A percentile compares a stretch with the other conserved stretches of the same genome.
These are phyloP conservation scores for Phaeosphaeriaceae sp. DNA, from an alignment of 2,329 filamentous ascomycete species.

Conservation along the genomic window DNA sequence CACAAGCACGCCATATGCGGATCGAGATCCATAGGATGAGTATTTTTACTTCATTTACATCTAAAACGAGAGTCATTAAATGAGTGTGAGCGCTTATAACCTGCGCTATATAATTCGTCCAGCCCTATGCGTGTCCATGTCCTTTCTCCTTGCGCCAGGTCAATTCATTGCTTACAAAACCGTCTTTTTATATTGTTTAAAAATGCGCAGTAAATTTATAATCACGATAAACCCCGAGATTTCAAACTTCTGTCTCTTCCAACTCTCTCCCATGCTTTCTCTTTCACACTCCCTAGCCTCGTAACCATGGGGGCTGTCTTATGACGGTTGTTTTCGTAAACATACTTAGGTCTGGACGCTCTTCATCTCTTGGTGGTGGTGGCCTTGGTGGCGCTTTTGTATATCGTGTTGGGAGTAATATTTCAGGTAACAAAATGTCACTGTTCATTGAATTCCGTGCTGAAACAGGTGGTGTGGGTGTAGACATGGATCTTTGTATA, in stretches of 20 bases:
- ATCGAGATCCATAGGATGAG: background rate
- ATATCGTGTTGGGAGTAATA: slow-evolving; percentile 8
- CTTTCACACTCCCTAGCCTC: slow-evolving; percentile 7
- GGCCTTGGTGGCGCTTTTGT: slow-evolving; percentile 23
- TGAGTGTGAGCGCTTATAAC: background rate
- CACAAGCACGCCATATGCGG: too few relatives aligned
- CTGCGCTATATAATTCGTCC: background rate
- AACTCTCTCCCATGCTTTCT: background rate
- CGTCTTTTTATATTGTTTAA: too few relatives aligned
- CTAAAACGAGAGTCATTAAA: background rate
- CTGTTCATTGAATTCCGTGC: slow-evolving; percentile 2
- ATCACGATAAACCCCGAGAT: slow-evolving; percentile 1
- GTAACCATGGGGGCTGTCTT: slow-evolving; percentile 15
- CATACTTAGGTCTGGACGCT: slow-evolving; percentile 29
- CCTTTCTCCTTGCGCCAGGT: too few relatives aligned
- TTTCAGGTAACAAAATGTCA: slow-evolving; percentile 19
- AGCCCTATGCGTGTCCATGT: too few relatives aligned
- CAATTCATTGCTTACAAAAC: too few relatives aligned
- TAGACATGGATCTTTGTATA: slow-evolving; percentile 27
- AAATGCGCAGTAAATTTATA: too few relatives aligned
- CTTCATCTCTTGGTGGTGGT: slow-evolving; percentile 24
- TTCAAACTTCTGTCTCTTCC: background rate
- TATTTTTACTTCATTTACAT: background rate
- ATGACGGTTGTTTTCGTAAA: slow-evolving; percentile 17
- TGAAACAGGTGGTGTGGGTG: slow-evolving; percentile 8